These are phyloP conservation scores for Pseudozyma sp. DNA, from an alignment of 1,284 basidiomycete species.

Conservation along the genomic window DNA sequence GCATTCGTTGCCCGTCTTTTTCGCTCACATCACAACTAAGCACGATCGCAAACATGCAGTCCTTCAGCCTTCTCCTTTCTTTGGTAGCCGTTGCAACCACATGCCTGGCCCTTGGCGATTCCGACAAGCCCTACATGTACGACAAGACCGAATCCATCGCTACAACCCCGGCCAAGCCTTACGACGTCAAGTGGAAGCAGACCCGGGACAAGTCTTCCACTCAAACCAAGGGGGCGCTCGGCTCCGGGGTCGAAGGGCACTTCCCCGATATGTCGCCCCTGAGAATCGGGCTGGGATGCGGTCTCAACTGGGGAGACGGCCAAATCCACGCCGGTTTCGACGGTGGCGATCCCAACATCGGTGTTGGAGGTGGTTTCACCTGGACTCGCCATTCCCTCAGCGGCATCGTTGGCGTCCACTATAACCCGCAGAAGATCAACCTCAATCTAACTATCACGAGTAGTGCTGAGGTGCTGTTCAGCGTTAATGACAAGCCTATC, in stretches of 20 bases:
- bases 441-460: slow-evolving; percentile 27
- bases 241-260: slow-evolving; percentile 16
- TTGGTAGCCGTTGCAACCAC: slow-evolving; percentile 1
- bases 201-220: not conserved
- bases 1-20: not conserved
- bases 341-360: slow-evolving; percentile 21
- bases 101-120: not conserved
- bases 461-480: slow-evolving; percentile 16
- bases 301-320: slow-evolving; percentile 27
- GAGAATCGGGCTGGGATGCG: slow-evolving; percentile 28
- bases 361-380: slow-evolving; percentile 27
- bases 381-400: slow-evolving; percentile 14
- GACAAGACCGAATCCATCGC: not conserved
- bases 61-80: slow-evolving; percentile 11
- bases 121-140: not conserved
- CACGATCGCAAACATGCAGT: not conserved
- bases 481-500: slow-evolving; percentile 15
- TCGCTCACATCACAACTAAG: not conserved
- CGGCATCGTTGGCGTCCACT: slow-evolving; percentile 18
- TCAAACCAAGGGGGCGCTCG: slow-evolving; percentile 13
- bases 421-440: slow-evolving; percentile 12
- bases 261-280: slow-evolving; percentile 20
- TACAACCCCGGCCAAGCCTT: not conserved
- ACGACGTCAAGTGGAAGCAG: slow-evolving; percentile 17
- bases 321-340: slow-evolving; percentile 29